A percentile compares a stretch with the other conserved stretches of the same genome.
These are phyloP conservation scores for Allium cepa DNA, from an alignment of 106 monocot species.

Conservation along the genomic window DNA sequence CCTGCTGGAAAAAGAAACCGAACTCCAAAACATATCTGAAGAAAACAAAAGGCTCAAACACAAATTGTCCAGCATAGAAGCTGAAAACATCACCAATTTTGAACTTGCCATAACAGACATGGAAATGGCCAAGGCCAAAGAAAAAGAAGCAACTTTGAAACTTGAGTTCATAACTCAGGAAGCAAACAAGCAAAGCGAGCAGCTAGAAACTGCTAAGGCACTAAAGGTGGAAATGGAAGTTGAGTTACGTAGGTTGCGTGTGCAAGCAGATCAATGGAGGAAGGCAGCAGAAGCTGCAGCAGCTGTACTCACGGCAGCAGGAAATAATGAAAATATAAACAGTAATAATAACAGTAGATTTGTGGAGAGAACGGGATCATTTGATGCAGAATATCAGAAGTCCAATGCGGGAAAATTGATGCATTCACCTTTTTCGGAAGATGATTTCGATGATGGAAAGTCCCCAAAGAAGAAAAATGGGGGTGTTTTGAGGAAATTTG, in stretches of 20 bases:
- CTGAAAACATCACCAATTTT: conserved; percentile 14
- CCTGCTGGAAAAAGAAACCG: conserved; percentile 66
- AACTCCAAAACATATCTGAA: conserved; percentile 46
- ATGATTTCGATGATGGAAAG: conserved; percentile 50
- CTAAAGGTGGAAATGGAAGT: conserved; percentile 54
- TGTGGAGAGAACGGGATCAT: conserved; percentile 60
- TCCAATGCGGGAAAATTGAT: conserved; percentile 45
- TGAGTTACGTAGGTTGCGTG: conserved; percentile 63
- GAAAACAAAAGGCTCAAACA: conserved; percentile 62
- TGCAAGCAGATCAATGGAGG: conserved; percentile 95
- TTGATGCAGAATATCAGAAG: conserved; percentile 24
- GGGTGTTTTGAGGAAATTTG: conserved; percentile 57
- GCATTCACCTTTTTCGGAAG: conserved; percentile 39
- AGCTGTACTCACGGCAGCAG: conserved; percentile 40
- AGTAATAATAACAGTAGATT: conserved; percentile 39
- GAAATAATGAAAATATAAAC: background rate
- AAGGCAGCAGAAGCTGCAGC: conserved; percentile 98
- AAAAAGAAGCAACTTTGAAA: conserved; percentile 52
- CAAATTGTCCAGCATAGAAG: conserved; percentile 32
- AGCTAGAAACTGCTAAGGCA: conserved; percentile 53
- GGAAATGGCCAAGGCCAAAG: conserved; percentile 55
- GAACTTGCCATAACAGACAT: conserved; percentile 36
- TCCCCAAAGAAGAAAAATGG: conserved; percentile 59
- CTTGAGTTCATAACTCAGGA: conserved; percentile 47
- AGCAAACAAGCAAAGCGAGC: conserved; percentile 49